Evolutionary conservation across 208 protist species (phyloP).

Genomic region (Crithidia acanthocephali): DNA sequence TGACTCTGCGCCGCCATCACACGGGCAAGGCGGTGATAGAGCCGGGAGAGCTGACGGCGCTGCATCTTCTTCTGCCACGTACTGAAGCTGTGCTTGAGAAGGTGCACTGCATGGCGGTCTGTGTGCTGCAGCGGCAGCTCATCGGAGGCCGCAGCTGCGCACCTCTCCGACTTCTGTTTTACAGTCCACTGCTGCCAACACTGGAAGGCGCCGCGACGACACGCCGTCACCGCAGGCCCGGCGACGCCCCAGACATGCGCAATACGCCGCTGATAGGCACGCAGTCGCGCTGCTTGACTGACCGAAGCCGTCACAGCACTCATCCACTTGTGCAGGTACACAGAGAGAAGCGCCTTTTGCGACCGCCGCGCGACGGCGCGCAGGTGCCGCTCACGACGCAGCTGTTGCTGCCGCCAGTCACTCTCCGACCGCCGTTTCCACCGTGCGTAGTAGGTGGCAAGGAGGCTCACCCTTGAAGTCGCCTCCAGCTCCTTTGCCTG

Average conservation of each 20-base stretch:
- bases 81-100: neutral
- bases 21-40: slow-evolving; percentile 13
- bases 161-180: neutral
- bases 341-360: neutral
- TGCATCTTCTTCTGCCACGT: neutral
- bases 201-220: neutral
- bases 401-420: slow-evolving; percentile 6
- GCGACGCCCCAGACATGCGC: slow-evolving; percentile 1
- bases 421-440: slow-evolving; percentile 4
- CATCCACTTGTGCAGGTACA: slow-evolving; percentile 19
- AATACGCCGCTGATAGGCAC: slow-evolving; percentile 17
- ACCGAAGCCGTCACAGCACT: neutral
- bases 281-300: neutral
- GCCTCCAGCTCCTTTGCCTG: neutral
- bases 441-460: slow-evolving; percentile 6
- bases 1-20: slow-evolving; percentile 1
- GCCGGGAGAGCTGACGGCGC: slow-evolving; percentile 1
- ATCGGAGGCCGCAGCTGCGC: neutral
- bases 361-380: slow-evolving; percentile 11
- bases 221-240: neutral
- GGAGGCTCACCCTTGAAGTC: neutral
- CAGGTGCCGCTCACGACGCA: slow-evolving; percentile 8
- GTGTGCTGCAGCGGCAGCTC: neutral
- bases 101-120: neutral
- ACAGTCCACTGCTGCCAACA: slow-evolving; percentile 3